Base-by-base conservation (phyloP, 2,329 filamentous ascomycete species). In the Claviceps arundinis region DNA sequence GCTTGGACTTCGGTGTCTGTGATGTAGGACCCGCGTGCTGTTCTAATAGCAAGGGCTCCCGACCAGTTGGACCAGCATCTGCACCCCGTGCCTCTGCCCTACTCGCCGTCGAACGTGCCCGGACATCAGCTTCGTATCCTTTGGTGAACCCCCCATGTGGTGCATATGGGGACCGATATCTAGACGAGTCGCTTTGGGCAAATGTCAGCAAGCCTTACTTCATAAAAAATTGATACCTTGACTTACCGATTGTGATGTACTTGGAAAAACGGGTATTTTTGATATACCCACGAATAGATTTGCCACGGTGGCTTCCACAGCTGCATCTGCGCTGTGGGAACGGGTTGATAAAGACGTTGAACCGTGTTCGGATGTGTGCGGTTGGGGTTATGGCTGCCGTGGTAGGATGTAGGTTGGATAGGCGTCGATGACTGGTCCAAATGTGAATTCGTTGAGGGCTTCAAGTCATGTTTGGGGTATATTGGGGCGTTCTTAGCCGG, bases 101-200 rank as follows among this genome's bases (percentile, higher is more conserved):
- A 48, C 62, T 64, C 13, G 61, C 57, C 63, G 73, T 69, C 45
- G 76, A 40, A 53, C 76, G 72, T 17, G 71, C 70, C 48, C 69
- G 67, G 17, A 74, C 55, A 47, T 74, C 74, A 19, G 75, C 76
- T 61, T 81, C 76, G 52, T 81, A 81, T 4, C 77, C 78, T 55
- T 82, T 82, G 37, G 75, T 79, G 57, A 82, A 82, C 0, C 78
- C 80, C 24, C 76, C 74, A 65, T 68, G 72, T 1, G 71, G 68
- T 16, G 75, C 72, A 59, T 83, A 84, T 1, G 80, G 80, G 4
- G 77, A 81, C 48, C 76, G 73, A 54, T 84, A 82, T 51, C 74
- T 74, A 7, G 73, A 70, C 5, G 75, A 68, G 54, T 78, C 75
- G 65, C 76, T 78, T 55, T 4, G n/a, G 34, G 26, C 13, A 47